phyloP scores from a whole-genome alignment of 2,329 filamentous ascomycete species.

The Aspergillus texensis region DNA sequence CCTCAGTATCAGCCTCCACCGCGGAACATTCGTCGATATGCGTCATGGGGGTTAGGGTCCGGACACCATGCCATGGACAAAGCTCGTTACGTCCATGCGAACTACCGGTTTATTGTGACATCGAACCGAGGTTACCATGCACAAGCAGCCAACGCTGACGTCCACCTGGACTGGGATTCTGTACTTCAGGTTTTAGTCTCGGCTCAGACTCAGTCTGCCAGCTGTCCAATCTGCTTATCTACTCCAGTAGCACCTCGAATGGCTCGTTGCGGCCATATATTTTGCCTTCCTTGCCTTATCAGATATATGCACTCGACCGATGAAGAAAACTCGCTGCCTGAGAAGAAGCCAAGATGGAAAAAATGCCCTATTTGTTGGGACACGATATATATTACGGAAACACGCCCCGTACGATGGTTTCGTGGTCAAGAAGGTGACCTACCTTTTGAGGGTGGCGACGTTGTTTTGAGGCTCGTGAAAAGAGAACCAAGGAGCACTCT shows the following conservation, averaged over 20 bases:
- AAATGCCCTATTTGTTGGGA: constrained; percentile 98
- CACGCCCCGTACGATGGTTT: constrained; percentile 87
- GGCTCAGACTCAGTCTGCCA: constrained; percentile 80
- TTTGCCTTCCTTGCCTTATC: constrained; percentile 89
- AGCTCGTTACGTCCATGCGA: constrained; percentile 88
- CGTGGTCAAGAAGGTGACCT: constrained; percentile 80
- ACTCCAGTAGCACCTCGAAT: constrained; percentile 92
- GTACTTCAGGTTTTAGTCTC: constrained; percentile 92
- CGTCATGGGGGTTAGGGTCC: constrained; percentile 82
- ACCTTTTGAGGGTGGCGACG: constrained; percentile 82
- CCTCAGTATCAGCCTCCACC: constrained; percentile 61
- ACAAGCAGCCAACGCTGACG: constrained; percentile 83
- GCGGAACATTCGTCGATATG: constrained; percentile 68
- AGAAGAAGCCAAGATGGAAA: constrained; percentile 79
- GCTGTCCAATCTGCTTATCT: constrained; percentile 92
- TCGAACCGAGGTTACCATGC: constrained; percentile 76
- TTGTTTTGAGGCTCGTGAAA: constrained; percentile 84
- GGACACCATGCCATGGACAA: constrained; percentile 91
- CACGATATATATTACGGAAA: constrained; percentile 87
- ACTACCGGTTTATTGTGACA: constrained; percentile 94
- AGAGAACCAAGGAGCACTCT: constrained; percentile 79
- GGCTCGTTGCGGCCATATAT: constrained; percentile 96
- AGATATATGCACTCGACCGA: constrained; percentile 91
- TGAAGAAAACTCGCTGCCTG: constrained; percentile 64
- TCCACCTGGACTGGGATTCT: constrained; percentile 86